Conservation (phyloP, 2,329 filamentous ascomycete species). For the Trichophyton rubrum region DNA sequence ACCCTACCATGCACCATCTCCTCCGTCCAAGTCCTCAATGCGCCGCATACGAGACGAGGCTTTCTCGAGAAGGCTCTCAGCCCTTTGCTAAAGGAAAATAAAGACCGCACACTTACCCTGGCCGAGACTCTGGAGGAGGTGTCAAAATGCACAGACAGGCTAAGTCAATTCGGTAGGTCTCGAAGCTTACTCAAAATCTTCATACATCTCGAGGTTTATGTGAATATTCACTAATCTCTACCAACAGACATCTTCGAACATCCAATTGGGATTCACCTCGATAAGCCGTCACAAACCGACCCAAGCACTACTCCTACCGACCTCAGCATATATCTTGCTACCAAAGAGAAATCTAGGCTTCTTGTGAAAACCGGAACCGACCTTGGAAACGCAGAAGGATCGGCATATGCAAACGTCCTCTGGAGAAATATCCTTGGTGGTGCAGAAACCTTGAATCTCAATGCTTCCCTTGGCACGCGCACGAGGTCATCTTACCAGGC, state of each 20-base stretch:
- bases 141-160: slow-evolving; percentile 56
- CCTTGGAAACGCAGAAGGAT: slow-evolving; percentile 84
- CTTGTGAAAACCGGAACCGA: slow-evolving; percentile 91
- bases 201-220: background rate
- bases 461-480: slow-evolving; percentile 77
- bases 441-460: slow-evolving; percentile 75
- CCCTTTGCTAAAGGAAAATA: slow-evolving; percentile 59
- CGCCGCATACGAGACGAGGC: slow-evolving; percentile 64
- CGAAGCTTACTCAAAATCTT: background rate
- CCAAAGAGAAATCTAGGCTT: slow-evolving; percentile 67
- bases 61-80: slow-evolving; percentile 75
- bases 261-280: slow-evolving; percentile 69
- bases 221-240: background rate
- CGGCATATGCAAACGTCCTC: slow-evolving; percentile 75
- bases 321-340: slow-evolving; percentile 66
- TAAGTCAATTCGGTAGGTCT: slow-evolving; percentile 62
- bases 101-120: slow-evolving; percentile 59
- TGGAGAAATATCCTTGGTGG: slow-evolving; percentile 91
- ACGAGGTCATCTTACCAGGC: slow-evolving; percentile 87
- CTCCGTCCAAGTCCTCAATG: slow-evolving; percentile 71
- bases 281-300: slow-evolving; percentile 57
- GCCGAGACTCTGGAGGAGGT: slow-evolving; percentile 65
- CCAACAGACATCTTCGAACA: slow-evolving; percentile 69
- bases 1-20: slow-evolving; percentile 80
- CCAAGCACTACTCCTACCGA: slow-evolving; percentile 61